Evolutionary conservation across 1,139 yeast species (phyloP), one percentile per base, ranked within the genome.

Genomic region (Zygoascus meyerae): DNA sequence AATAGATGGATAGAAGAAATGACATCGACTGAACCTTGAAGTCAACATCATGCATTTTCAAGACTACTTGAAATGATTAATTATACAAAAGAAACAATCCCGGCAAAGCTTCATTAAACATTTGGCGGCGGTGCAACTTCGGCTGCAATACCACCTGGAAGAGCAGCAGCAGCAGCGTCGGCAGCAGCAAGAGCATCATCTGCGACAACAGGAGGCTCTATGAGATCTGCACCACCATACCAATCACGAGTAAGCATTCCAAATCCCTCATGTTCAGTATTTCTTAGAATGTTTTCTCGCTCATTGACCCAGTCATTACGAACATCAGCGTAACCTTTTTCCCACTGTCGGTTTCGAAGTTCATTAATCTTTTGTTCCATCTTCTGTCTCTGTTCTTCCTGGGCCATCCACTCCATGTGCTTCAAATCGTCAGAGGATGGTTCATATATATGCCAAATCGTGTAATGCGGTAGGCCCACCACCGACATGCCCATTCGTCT

Each of bases 341-440:
- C 77, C 86, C 92, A 86, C 28, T 81, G 79, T 59, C 79, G 79
- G 55, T 83, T 83, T 64, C 85, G 85, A 48, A 82, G 78, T 61
- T 80, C 81, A 59, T 77, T 77, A 51, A 81, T 71, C 62, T 78
- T 77, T 43, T 77, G 79, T 59, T 84, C 87, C 62, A 79, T 83
- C 53, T 76, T 71, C 58, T 78, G 80, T 54, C 94, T 77, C 48
- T 79, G 80, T 64, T 87, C 95, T 65, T 87, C 95, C 59, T 85
- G 78, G 0, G 95, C 95, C 95, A 87, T 85, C 95, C 95, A 86
- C 63, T 85, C 95, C 95, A 87, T 87, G 63, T 87, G 95, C 67
- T 86, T 83, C 67, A 85, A 72, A 69, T 86, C 95, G 59, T 85
- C 95, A 2, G 81, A 74, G 6, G 90, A 82, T 16, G 95, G 95